A percentile compares a stretch with the other conserved stretches of the same genome.
Evolutionary conservation across 2,329 filamentous ascomycete genomes (phyloP).

Genomic region (Delphinella strobiligena): DNA sequence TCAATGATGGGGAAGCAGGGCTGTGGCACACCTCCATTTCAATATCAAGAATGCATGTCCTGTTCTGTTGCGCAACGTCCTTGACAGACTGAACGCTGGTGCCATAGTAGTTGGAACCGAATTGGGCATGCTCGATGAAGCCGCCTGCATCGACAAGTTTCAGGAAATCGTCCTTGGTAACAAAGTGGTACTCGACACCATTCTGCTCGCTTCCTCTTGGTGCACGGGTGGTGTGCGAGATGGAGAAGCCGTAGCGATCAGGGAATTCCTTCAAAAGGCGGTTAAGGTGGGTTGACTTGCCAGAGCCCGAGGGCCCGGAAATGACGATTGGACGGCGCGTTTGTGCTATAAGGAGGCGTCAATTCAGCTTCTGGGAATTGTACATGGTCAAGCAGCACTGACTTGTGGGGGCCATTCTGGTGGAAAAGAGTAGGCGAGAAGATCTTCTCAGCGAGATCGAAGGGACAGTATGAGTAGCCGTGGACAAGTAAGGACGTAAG

Average conservation of each 20-base stretch:
- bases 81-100: constrained; percentile 70
- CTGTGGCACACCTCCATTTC: constrained; percentile 68
- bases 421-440: neutral
- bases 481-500: neutral
- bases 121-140: constrained; percentile 81
- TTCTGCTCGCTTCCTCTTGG: constrained; percentile 65
- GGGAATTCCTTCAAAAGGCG: constrained; percentile 55
- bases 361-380: neutral
- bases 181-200: constrained; percentile 73
- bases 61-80: constrained; percentile 52
- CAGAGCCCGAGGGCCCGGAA: constrained; percentile 67
- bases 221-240: constrained; percentile 55
- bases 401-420: neutral
- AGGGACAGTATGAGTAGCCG: neutral
- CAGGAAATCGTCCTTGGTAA: constrained; percentile 54
- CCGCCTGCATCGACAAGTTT: constrained; percentile 53
- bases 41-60: constrained; percentile 79
- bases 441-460: neutral
- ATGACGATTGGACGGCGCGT: constrained; percentile 52
- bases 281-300: constrained; percentile 70
- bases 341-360: constrained; percentile 1
- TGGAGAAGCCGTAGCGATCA: constrained; percentile 51
- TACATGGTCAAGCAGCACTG: neutral
- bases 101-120: constrained; percentile 78
- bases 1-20: constrained; percentile 1